Evolutionary conservation across 345 rosid genomes (phyloP).

Genomic region (Corchorus capsularis): DNA sequence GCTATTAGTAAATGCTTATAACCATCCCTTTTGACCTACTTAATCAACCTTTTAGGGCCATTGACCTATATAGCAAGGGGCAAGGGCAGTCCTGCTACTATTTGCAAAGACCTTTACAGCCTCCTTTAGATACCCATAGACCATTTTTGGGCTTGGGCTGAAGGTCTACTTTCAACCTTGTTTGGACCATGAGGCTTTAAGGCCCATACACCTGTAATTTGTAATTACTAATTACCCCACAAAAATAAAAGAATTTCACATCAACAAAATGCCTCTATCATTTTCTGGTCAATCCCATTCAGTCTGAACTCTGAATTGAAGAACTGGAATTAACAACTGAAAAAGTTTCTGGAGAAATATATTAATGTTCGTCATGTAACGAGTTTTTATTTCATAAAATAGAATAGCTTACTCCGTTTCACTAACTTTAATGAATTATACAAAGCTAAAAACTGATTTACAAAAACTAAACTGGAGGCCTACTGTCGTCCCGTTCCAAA

Average conservation of each 20-base stretch:
- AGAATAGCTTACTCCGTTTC: background rate
- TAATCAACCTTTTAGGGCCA: background rate
- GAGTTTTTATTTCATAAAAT: no score
- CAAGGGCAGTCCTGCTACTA: background rate
- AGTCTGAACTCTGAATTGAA: background rate
- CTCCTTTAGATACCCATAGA: background rate
- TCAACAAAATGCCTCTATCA: background rate
- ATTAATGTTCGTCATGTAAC: background rate
- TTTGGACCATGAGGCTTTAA: background rate
- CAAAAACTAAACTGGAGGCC: background rate
- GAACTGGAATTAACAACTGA: background rate
- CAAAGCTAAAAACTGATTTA: background rate
- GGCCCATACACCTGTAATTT: background rate
- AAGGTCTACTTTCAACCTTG: background rate
- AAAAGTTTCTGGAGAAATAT: background rate
- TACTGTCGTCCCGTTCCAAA: background rate
- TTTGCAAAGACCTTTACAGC: background rate
- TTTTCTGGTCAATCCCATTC: no score
- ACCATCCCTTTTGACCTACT: background rate
- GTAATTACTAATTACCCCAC: no score
- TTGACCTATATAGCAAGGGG: background rate
- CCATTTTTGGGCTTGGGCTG: background rate
- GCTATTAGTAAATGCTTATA: background rate
- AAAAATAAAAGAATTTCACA: background rate
- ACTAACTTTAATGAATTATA: background rate